These are phyloP conservation scores for Scorias spongiosa DNA, from an alignment of 2,329 filamentous ascomycete genomes.

Conservation along the genomic window DNA sequence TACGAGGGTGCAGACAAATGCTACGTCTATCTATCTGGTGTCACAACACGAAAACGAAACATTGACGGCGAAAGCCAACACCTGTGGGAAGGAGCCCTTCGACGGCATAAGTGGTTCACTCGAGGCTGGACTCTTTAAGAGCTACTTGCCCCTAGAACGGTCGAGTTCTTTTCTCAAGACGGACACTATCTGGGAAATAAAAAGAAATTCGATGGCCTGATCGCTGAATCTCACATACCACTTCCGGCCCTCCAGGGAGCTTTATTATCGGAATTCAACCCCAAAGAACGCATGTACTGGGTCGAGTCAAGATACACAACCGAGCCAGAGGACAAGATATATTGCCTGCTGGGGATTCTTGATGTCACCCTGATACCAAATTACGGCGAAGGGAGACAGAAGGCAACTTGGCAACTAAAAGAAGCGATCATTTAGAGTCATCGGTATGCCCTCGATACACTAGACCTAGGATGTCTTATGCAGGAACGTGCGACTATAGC, in stretches of 20 bases:
- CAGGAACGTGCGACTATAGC: too few species aligned
- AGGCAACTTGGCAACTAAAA: neutral
- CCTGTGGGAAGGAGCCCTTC: neutral
- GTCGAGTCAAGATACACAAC: conserved; percentile 8
- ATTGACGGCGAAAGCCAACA: neutral
- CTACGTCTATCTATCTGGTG: conserved; percentile 8
- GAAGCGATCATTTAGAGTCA: neutral
- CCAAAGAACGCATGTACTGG: conserved; percentile 11
- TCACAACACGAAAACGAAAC: neutral
- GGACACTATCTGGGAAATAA: neutral
- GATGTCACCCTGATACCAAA: conserved; percentile 16
- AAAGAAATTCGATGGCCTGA: neutral
- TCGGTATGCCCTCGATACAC: too few species aligned
- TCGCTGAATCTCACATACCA: neutral
- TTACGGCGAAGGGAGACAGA: conserved; percentile 16
- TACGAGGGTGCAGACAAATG: conserved; percentile 6
- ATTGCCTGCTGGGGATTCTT: conserved; percentile 16
- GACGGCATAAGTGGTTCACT: neutral
- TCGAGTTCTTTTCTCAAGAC: neutral
- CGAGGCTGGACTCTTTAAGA: conserved; percentile 1
- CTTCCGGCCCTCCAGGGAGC: neutral
- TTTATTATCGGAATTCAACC: neutral
- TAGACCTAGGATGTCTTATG: too few species aligned
- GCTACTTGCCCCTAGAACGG: neutral
- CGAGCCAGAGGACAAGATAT: conserved; percentile 15